Conservation (phyloP, 805 yeast genomes). For the Kluyveromyces wickerhamii region DNA sequence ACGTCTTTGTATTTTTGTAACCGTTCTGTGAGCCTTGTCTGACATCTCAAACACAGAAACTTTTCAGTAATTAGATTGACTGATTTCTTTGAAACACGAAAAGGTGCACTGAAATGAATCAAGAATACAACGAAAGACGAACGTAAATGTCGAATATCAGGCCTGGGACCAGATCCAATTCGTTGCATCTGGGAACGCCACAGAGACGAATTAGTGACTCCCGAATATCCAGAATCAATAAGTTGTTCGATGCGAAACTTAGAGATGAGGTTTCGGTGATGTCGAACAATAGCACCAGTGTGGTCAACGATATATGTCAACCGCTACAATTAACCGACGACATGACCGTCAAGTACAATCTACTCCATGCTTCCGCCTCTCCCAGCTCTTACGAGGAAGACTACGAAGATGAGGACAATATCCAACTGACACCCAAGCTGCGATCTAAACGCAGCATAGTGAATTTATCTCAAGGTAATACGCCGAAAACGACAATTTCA, state of each 20-base stretch:
- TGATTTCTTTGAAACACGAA: too few relatives aligned
- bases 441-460: constrained; percentile 17
- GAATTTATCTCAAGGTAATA: constrained; percentile 1
- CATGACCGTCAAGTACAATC: constrained; percentile 1
- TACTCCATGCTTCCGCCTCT: neutral
- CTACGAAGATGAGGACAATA: constrained; percentile 24
- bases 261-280: constrained; percentile 18
- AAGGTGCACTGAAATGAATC: too few relatives aligned
- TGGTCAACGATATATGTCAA: constrained; percentile 9
- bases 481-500: neutral
- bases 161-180: neutral
- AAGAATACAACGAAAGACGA: too few relatives aligned
- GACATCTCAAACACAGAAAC: too few relatives aligned
- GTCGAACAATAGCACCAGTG: constrained; percentile 18
- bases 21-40: too few relatives aligned
- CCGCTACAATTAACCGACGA: constrained; percentile 2
- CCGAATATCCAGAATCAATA: constrained; percentile 20
- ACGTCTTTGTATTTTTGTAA: too few relatives aligned
- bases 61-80: too few relatives aligned
- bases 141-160: too few relatives aligned
- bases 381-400: constrained; percentile 5
- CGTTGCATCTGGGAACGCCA: constrained; percentile 1
- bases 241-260: constrained; percentile 15
- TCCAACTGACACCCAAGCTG: constrained; percentile 22
- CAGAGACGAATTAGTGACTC: constrained; percentile 13